A percentile compares a stretch with the other conserved stretches of the same genome.
Conservation (phyloP, 116 monocot genomes). For the Cymodocea nodosa region DNA sequence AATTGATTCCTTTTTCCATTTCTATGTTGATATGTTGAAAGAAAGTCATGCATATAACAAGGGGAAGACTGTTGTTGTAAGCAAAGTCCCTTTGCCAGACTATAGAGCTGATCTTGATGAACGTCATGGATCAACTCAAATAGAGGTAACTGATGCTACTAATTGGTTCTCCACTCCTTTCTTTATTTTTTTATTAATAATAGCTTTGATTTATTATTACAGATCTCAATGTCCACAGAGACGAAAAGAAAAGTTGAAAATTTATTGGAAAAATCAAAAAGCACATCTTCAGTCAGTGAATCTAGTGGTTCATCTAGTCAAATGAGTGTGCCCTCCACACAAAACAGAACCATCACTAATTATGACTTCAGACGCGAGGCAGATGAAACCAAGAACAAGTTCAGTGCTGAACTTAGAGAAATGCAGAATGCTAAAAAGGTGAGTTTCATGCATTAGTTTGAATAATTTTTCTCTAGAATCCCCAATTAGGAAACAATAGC, state of each 20-base stretch:
- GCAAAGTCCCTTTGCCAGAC: constrained; percentile 92
- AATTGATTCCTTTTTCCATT: constrained; percentile 16
- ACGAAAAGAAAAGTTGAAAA: constrained; percentile 76
- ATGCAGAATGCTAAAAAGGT: constrained; percentile 70
- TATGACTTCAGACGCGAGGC: constrained; percentile 10
- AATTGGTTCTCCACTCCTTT: background rate
- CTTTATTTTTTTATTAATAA: constrained; percentile 3
- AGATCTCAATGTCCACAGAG: constrained; percentile 92
- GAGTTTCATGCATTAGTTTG: constrained; percentile 3
- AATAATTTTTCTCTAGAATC: background rate
- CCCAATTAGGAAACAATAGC: background rate
- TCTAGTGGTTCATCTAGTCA: constrained; percentile 33
- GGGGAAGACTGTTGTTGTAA: constrained; percentile 84
- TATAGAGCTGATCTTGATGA: constrained; percentile 98
- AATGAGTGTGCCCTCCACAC: constrained; percentile 10
- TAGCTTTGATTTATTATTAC: constrained; percentile 5
- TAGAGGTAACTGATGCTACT: constrained; percentile 39
- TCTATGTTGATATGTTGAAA: constrained; percentile 33
- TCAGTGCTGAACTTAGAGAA: constrained; percentile 63
- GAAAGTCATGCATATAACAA: constrained; percentile 94
- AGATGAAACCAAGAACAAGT: constrained; percentile 28
- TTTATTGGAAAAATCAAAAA: constrained; percentile 55
- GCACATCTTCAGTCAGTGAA: constrained; percentile 6
- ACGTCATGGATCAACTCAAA: constrained; percentile 88
- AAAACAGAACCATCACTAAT: constrained; percentile 9